phyloP scores from a whole-genome alignment of 1,139 yeast genomes.

The Waltiozyma sp. region DNA sequence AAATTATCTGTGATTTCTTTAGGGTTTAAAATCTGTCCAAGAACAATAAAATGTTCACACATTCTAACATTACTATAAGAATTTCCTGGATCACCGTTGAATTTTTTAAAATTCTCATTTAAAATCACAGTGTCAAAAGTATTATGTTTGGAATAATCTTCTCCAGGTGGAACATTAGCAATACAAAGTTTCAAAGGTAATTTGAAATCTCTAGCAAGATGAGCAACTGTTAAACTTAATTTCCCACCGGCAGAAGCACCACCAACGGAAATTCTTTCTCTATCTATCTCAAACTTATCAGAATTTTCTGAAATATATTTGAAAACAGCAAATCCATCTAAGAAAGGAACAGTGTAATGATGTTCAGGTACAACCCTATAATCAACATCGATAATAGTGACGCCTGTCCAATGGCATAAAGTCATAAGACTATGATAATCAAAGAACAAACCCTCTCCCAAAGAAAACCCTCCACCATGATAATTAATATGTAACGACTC shows the following conservation, averaged over 20 bases:
- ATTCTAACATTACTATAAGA: neutral
- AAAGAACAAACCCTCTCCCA: conserved; percentile 22
- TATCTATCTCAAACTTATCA: conserved; percentile 21
- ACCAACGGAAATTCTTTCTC: conserved; percentile 20
- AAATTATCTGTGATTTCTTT: neutral
- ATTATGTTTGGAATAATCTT: conserved; percentile 9
- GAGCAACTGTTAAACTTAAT: conserved; percentile 18
- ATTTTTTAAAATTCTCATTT: neutral
- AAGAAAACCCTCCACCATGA: conserved; percentile 27
- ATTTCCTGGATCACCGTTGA: neutral
- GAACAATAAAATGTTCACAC: neutral
- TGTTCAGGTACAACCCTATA: conserved; percentile 24
- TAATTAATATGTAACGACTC: conserved; percentile 23
- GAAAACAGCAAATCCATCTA: conserved; percentile 18
- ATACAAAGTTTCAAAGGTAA: conserved; percentile 19
- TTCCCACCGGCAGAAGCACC: conserved; percentile 23
- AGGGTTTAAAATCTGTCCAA: neutral
- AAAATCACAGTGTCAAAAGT: neutral
- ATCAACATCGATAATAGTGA: conserved; percentile 26
- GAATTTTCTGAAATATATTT: conserved; percentile 20
- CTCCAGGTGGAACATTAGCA: conserved; percentile 25
- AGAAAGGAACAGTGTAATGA: conserved; percentile 18
- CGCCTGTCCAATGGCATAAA: conserved; percentile 12
- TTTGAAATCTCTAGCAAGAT: conserved; percentile 16
- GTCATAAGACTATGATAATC: conserved; percentile 18